These are phyloP conservation scores for Plantago coronopus DNA, from an alignment of 305 asterid genomes.

Conservation along the genomic window DNA sequence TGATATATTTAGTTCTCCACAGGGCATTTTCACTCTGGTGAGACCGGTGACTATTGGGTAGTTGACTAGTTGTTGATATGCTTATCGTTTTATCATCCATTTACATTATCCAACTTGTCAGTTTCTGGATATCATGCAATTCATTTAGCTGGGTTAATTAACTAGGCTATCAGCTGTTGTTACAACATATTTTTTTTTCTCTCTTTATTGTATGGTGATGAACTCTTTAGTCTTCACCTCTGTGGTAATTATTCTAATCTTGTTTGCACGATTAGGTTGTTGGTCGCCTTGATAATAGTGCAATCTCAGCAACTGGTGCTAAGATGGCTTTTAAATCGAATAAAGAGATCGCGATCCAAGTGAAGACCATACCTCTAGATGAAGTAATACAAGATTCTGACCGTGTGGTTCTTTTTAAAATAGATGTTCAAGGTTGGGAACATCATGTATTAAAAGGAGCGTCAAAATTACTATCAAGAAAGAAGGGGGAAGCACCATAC, in stretches of 20 bases:
- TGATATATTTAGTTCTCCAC: too few species aligned
- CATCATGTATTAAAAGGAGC: conserved; percentile 94
- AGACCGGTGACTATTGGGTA: too few species aligned
- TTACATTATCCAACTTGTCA: too few species aligned
- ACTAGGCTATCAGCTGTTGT: background rate
- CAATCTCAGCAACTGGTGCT: conserved; percentile 87
- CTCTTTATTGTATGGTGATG: background rate
- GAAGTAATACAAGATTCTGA: conserved; percentile 63
- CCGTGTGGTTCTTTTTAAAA: conserved; percentile 65
- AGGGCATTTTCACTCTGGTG: too few species aligned
- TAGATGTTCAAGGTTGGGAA: conserved; percentile 99
- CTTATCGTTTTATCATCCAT: too few species aligned
- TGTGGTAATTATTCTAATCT: conserved; percentile 9
- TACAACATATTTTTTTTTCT: background rate
- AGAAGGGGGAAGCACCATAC: conserved; percentile 88
- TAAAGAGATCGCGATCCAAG: conserved; percentile 82
- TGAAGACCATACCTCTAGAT: conserved; percentile 77
- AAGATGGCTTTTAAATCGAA: conserved; percentile 92
- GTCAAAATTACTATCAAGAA: conserved; percentile 65
- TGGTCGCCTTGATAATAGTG: conserved; percentile 95
- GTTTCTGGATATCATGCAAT: too few species aligned
- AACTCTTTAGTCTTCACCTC: background rate
- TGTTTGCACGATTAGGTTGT: conserved; percentile 53
- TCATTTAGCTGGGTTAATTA: background rate
- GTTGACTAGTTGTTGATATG: too few species aligned